Conservation (phyloP, 2,329 filamentous ascomycete species). For the Microcera coccophila region DNA sequence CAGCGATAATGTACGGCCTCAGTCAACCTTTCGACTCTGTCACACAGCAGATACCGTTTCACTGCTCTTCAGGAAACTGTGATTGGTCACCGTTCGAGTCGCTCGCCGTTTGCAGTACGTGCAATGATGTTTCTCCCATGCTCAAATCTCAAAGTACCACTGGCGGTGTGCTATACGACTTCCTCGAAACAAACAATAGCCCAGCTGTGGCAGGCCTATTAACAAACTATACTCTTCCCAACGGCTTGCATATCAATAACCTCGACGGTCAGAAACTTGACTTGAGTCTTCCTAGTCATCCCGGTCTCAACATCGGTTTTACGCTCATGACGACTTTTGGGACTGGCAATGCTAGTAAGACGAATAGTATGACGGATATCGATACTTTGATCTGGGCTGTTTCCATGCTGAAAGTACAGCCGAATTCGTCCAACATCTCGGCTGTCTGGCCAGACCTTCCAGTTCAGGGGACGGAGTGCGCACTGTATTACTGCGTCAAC, state of each 20-base stretch:
- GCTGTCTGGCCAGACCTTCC: conserved; percentile 8
- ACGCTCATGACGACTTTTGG: conserved; percentile 9
- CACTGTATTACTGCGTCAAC: conserved; percentile 12
- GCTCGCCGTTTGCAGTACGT: conserved; percentile 18
- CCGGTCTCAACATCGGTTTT: not conserved
- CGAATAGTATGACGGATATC: conserved; percentile 11
- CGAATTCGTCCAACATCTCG: not conserved
- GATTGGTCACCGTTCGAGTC: conserved; percentile 20
- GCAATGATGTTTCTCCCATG: conserved; percentile 17
- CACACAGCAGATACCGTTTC: conserved; percentile 5
- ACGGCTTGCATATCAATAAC: conserved; percentile 3
- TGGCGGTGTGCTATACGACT: conserved; percentile 2
- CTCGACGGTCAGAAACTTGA: too few species aligned
- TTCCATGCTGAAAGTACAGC: not conserved
- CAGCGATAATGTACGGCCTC: conserved; percentile 11
- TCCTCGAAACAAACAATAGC: too few species aligned
- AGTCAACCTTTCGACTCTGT: conserved; percentile 6
- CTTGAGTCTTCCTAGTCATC: too few species aligned
- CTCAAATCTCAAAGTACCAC: conserved; percentile 7
- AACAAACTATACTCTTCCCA: conserved; percentile 10
- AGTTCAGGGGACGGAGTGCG: conserved; percentile 7
- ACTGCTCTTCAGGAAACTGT: conserved; percentile 18
- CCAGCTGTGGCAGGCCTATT: too few species aligned
- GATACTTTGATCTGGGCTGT: conserved; percentile 13
- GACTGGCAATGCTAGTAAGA: conserved; percentile 11